Base-by-base conservation (phyloP, 2,329 filamentous ascomycete genomes). In the Pochonia chlamydosporia region DNA sequence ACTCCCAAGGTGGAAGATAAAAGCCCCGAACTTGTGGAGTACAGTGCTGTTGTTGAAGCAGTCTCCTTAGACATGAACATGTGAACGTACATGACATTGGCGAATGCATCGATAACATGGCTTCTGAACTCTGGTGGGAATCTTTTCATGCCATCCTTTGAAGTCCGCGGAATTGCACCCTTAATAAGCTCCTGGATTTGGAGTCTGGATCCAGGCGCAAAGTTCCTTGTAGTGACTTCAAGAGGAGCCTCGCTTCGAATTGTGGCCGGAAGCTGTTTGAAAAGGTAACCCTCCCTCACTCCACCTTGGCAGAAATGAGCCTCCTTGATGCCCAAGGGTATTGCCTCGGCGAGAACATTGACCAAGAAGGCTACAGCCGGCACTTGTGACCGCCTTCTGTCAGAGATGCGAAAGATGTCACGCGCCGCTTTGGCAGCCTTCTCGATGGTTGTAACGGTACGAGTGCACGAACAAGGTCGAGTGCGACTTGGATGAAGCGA, bases 261-360 rank as follows among this genome's bases (percentile, higher is more conserved):
- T 1, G 67, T 59, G 0, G 64, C 55, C 0, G 69, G 52, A 7
- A 87, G 70, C 35, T 68, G 69, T 10, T 72, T 66, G 61, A 82
- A 88, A 1, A 87, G 67, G 47, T 76, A 76, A 0, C 84, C 84
- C 65, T 87, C 84, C 25, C 84, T 70, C 3, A 87, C 82, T 4
- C 84, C 84, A 16, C 84, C 84, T 58, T 88, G 84, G 51, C 82
- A 85, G 66, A 88, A 88, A 26, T 79, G 75, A 2, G 85, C 79
- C 30, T 75, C 70, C 36, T 75, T 74, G 51, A 86, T 78, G n/a
- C 65, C 66, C 33, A 69, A 66, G 0, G 83, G 82, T 10, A 87
- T 68, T 3, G 79, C 78, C 47, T 78, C 70, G 5, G 75, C 70
- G 1, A 87, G 69, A 26, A 81, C 80, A n/a, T 76, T 75, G 33